These are phyloP conservation scores for Russula ochroleuca DNA, from an alignment of 768 basidiomycete genomes.

Conservation along the genomic window DNA sequence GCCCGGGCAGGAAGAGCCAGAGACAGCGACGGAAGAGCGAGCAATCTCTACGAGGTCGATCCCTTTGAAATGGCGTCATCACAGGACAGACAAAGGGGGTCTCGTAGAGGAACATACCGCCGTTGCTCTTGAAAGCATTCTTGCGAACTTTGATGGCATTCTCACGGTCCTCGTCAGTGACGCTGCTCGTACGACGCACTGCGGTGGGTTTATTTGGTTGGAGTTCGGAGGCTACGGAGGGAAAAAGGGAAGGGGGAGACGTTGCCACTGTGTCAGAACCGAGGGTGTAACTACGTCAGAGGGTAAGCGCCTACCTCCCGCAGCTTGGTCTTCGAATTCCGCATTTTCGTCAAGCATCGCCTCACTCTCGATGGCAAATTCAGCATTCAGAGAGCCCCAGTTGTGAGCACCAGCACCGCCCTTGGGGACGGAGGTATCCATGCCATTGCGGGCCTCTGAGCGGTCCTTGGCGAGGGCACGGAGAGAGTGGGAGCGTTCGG, in stretches of 20 bases:
- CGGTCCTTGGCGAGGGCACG: slow-evolving; percentile 73
- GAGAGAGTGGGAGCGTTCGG: slow-evolving; percentile 65
- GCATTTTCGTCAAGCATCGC: slow-evolving; percentile 55
- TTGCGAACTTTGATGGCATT: slow-evolving; percentile 65
- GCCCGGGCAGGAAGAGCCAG: slow-evolving; percentile 46
- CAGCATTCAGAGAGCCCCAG: slow-evolving; percentile 73
- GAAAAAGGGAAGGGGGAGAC: not conserved
- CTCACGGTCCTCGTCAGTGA: slow-evolving; percentile 62
- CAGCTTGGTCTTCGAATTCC: slow-evolving; percentile 39
- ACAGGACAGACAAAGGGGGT: not conserved
- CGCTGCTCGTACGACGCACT: slow-evolving; percentile 36
- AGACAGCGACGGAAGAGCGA: slow-evolving; percentile 71
- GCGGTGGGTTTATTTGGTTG: not conserved
- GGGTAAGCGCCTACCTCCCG: slow-evolving; percentile 26
- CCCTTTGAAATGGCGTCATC: slow-evolving; percentile 17
- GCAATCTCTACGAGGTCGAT: slow-evolving; percentile 77
- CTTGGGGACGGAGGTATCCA: slow-evolving; percentile 69
- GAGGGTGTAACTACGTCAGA: slow-evolving; percentile 22
- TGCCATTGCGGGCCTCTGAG: slow-evolving; percentile 72
- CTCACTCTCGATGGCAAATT: slow-evolving; percentile 50
- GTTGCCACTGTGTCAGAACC: slow-evolving; percentile 15
- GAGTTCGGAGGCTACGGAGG: not conserved
- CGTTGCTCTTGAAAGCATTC: slow-evolving; percentile 63
- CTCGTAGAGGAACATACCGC: slow-evolving; percentile 16
- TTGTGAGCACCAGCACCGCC: slow-evolving; percentile 77